A percentile compares a stretch with the other conserved stretches of the same genome.
Conservation (phyloP, 2,329 filamentous ascomycete genomes). For the Fusarium sp. region DNA sequence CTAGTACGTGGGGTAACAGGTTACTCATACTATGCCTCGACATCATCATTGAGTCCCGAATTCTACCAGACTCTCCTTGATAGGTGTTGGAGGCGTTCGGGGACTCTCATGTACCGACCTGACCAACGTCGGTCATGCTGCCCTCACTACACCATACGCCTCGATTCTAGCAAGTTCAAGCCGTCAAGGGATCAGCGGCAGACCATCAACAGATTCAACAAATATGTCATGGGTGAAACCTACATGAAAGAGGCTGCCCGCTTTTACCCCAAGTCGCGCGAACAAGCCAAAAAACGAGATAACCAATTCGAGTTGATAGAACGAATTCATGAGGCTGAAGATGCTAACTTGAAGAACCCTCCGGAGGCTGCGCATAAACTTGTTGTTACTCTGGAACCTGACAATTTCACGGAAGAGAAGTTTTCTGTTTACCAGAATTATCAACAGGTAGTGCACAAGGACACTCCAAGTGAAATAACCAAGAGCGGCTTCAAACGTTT, state of each 20-base stretch:
- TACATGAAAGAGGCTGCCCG: constrained; percentile 75
- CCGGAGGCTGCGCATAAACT: constrained; percentile 76
- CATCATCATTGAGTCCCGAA: constrained; percentile 70
- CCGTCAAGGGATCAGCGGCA: constrained; percentile 80
- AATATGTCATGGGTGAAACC: constrained; percentile 74
- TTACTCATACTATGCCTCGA: constrained; percentile 77
- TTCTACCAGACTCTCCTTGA: constrained; percentile 81
- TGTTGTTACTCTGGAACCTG: constrained; percentile 76
- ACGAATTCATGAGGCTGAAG: constrained; percentile 78
- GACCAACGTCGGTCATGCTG: constrained; percentile 87
- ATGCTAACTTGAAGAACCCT: constrained; percentile 65
- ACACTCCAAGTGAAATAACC: constrained; percentile 70
- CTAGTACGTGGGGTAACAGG: constrained; percentile 61
- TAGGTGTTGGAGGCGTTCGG: constrained; percentile 82
- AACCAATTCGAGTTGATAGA: constrained; percentile 76
- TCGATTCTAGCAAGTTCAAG: constrained; percentile 75
- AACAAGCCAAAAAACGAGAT: constrained; percentile 72
- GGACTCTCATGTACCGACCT: constrained; percentile 79
- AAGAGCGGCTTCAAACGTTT: constrained; percentile 76
- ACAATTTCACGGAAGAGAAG: constrained; percentile 82
- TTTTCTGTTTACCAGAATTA: constrained; percentile 80
- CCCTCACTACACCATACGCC: constrained; percentile 87
- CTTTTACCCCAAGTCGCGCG: constrained; percentile 75
- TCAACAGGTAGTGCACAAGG: constrained; percentile 79
- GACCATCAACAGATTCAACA: constrained; percentile 81